Conservation (phyloP, 768 basidiomycete species). For the Agrocybe praecox region DNA sequence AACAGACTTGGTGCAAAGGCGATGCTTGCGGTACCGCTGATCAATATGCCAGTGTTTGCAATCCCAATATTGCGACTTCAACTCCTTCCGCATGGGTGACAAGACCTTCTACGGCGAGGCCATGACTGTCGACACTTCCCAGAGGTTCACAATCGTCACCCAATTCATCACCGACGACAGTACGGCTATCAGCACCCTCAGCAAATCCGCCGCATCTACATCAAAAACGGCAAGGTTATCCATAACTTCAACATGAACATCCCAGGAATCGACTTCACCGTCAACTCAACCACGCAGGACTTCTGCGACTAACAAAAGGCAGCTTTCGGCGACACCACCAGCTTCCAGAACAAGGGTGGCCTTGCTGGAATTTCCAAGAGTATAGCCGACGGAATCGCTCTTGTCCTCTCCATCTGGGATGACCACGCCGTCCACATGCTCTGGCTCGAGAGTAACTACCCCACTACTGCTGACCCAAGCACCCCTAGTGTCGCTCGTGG, state of each 20-base stretch:
- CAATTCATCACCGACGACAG: conserved; percentile 22
- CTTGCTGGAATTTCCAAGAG: conserved; percentile 18
- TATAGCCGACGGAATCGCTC: conserved; percentile 35
- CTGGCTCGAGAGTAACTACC: conserved; percentile 45
- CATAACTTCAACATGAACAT: conserved; percentile 19
- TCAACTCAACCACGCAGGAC: conserved; percentile 17
- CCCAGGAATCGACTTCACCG: conserved; percentile 14
- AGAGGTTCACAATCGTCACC: conserved; percentile 26
- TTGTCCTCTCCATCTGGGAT: conserved; percentile 36
- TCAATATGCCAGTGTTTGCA: conserved; percentile 18
- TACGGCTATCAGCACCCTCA: conserved; percentile 20
- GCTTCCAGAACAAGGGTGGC: conserved; percentile 19
- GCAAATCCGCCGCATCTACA: conserved; percentile 22
- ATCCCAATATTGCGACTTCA: conserved; percentile 25
- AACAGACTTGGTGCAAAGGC: conserved; percentile 18
- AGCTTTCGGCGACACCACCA: conserved; percentile 19
- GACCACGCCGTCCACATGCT: conserved; percentile 37
- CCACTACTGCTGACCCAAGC: conserved; percentile 19
- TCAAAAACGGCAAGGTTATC: conserved; percentile 23
- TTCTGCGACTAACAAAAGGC: conserved; percentile 17
- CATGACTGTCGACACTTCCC: conserved; percentile 21
- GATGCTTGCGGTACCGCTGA: conserved; percentile 11
- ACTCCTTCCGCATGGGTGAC: conserved; percentile 24
- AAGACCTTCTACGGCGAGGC: conserved; percentile 21
- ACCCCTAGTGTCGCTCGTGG: conserved; percentile 22